A percentile compares a stretch with the other conserved stretches of the same genome.
Evolutionary conservation across 2,329 filamentous ascomycete genomes (phyloP).

Genomic region (Verticillium tricorpus): DNA sequence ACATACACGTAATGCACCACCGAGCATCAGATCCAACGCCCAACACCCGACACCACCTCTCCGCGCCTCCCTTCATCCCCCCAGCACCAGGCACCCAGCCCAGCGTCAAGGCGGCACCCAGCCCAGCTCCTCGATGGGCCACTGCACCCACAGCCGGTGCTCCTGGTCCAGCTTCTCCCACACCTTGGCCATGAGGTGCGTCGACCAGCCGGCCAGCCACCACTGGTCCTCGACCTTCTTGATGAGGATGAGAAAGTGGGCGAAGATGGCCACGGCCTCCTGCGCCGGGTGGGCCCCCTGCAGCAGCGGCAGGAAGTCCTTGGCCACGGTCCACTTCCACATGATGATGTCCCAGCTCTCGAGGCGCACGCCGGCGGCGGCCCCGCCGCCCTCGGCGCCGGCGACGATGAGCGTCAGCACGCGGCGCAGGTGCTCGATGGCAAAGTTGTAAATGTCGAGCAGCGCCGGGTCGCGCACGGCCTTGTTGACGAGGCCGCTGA

Average conservation of each 20-base stretch:
- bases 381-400: background rate
- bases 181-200: constrained; percentile 25
- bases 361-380: constrained; percentile 9
- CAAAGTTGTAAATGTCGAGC: constrained; percentile 13
- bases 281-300: constrained; percentile 17
- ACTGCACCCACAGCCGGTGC: constrained; percentile 28
- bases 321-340: constrained; percentile 31
- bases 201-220: constrained; percentile 32
- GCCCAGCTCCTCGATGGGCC: constrained; percentile 19
- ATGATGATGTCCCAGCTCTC: constrained; percentile 34
- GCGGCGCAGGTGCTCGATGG: constrained; percentile 16
- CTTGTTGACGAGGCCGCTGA: constrained; percentile 14
- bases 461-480: constrained; percentile 13
- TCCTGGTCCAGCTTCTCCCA: constrained; percentile 29
- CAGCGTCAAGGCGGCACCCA: constrained; percentile 14
- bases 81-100: too few species aligned
- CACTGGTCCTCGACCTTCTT: constrained; percentile 26
- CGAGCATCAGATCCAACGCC: background rate
- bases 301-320: constrained; percentile 31
- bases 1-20: too few species aligned
- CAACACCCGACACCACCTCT: background rate
- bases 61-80: too few species aligned
- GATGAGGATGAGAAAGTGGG: constrained; percentile 26
- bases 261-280: constrained; percentile 28
- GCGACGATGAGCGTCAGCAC: constrained; percentile 10